Evolutionary conservation across 2,329 filamentous ascomycete genomes (phyloP), one percentile per base, ranked within the genome.

Genomic region (Ceratocystis papillata): DNA sequence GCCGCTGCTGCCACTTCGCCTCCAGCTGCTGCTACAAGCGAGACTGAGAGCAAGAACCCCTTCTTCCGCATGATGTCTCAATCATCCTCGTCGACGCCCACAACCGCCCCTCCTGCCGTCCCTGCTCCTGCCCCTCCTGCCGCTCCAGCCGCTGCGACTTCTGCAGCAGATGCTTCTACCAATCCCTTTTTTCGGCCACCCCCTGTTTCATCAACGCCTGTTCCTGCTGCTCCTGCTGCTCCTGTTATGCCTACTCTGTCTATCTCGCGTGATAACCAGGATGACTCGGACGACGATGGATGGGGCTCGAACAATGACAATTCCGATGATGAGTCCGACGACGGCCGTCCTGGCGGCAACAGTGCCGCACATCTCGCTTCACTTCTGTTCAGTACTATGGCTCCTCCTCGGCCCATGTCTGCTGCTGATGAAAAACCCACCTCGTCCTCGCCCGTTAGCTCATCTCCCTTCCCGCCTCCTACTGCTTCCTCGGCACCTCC

Each of bases 321-420:
- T 22, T 79, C 81, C 2, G 86, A 88, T 22, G 85, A 88, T 65
- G 88, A 90, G 64, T 86, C 85, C 45, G 87, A 93, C 66, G 89
- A 92, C 66, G 88, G 91, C 65, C 83, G 87, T 8, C 87, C 89
- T 20, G 88, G 88, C 63, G 90, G 90, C 65, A 86, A 88, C 67
- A 90, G 85, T 70, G 94, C 94, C 62, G 94, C 95, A 68, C 90
- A 96, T 71, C 83, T 99, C 46, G 94, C 94, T 17, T 96, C 90
- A 5, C 94, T 96, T 68, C 81, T 99, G 22, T 99, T 99, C 74
- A 93, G 94, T 67, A 96, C 92, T 63, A 97, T 99, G 92, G 93
- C 84, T 8, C 93, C 94, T 48, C 93, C 94, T 15, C 86, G 93
- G 63, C 92, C 93, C 37, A 77, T 96, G 57, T 95, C 90, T 22